These are phyloP conservation scores for Elsinoe australis DNA, from an alignment of 2,329 filamentous ascomycete genomes.

Conservation along the genomic window DNA sequence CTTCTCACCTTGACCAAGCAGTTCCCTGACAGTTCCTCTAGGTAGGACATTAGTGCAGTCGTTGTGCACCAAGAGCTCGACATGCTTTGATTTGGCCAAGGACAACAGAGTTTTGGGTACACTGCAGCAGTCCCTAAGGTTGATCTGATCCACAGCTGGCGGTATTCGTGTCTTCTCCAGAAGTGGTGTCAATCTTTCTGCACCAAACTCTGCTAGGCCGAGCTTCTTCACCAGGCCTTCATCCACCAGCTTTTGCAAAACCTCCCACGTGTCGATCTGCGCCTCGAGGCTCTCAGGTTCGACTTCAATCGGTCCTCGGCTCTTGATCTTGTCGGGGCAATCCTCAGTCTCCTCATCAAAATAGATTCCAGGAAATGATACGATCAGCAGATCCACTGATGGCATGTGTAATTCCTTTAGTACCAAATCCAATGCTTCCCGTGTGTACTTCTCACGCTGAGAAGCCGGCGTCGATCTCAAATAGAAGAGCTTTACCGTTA, in stretches of 20 bases:
- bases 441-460: slow-evolving; percentile 58
- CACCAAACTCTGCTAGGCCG: slow-evolving; percentile 86
- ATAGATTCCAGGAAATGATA: slow-evolving; percentile 85
- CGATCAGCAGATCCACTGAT: slow-evolving; percentile 78
- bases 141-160: slow-evolving; percentile 90
- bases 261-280: slow-evolving; percentile 59
- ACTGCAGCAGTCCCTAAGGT: slow-evolving; percentile 89
- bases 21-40: slow-evolving; percentile 71
- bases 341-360: slow-evolving; percentile 91
- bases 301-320: slow-evolving; percentile 30
- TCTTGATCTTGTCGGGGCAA: slow-evolving; percentile 51
- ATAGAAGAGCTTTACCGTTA: slow-evolving; percentile 93
- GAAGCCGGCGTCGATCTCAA: slow-evolving; percentile 50
- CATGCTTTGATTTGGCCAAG: slow-evolving; percentile 72
- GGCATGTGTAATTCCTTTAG: slow-evolving; percentile 67
- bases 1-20: slow-evolving; percentile 63
- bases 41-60: slow-evolving; percentile 91
- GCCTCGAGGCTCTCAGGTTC: slow-evolving; percentile 53
- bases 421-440: slow-evolving; percentile 73
- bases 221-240: slow-evolving; percentile 66
- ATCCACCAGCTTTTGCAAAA: slow-evolving; percentile 64
- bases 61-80: slow-evolving; percentile 87
- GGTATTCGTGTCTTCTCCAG: slow-evolving; percentile 61
- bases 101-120: slow-evolving; percentile 80
- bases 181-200: slow-evolving; percentile 70